These are phyloP conservation scores for Lotmaria passim DNA, from an alignment of 208 protist genomes.

Conservation along the genomic window DNA sequence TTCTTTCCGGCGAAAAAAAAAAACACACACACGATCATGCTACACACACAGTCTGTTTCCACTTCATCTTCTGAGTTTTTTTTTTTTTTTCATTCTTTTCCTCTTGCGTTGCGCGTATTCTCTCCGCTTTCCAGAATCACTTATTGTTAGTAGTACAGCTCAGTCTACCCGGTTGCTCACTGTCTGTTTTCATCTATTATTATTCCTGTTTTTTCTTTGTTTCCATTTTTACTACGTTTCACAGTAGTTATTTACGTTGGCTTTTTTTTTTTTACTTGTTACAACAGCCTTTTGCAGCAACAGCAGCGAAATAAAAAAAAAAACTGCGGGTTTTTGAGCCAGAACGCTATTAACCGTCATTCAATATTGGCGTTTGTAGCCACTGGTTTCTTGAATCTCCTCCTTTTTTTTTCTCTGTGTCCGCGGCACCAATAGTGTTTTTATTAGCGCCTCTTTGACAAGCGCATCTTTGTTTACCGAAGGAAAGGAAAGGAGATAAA, in stretches of 20 bases:
- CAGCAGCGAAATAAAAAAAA: no score
- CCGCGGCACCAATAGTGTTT: no score
- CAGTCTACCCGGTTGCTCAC: neutral
- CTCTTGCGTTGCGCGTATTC: neutral
- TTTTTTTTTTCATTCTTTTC: neutral
- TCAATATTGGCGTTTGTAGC: slow-evolving; percentile 19
- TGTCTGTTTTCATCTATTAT: neutral
- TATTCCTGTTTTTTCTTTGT: neutral
- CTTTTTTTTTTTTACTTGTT: neutral
- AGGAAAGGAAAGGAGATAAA: no score
- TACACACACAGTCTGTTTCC: no score
- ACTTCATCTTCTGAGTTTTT: neutral
- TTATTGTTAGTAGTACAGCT: neutral
- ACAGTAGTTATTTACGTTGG: neutral
- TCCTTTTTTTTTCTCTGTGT: slow-evolving; percentile 24
- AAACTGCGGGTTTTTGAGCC: no score
- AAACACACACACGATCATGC: no score
- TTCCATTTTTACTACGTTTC: neutral
- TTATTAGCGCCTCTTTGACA: no score
- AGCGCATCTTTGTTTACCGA: no score
- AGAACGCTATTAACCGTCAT: neutral
- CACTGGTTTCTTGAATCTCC: neutral
- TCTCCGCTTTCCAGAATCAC: neutral
- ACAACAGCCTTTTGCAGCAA: neutral
- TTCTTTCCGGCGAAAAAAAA: no score